Percentiles rank a stretch among this genome's conserved stretches.
These are phyloP conservation scores for Candida qinlingensis DNA, from an alignment of 805 yeast genomes.

Conservation along the genomic window DNA sequence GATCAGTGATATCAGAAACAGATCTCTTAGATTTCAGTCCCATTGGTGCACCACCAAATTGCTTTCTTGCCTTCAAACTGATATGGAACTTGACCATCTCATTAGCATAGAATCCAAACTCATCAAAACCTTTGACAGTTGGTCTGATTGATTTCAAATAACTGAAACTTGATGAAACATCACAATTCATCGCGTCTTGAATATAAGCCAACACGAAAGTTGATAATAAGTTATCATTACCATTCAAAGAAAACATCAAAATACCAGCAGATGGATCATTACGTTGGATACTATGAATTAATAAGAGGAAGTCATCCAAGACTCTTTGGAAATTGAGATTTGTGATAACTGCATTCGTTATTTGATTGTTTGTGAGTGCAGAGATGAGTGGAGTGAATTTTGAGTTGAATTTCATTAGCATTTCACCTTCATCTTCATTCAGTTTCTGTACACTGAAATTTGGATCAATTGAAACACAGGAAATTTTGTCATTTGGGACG, in stretches of 20 bases:
- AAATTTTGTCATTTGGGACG: conserved; percentile 22
- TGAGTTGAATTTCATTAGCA: conserved; percentile 22
- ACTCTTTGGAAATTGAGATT: conserved; percentile 23
- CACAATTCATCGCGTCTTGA: conserved; percentile 22
- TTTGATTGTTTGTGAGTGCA: conserved; percentile 16
- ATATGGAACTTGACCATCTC: conserved; percentile 21
- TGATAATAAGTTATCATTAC: conserved; percentile 23
- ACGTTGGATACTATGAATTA: conserved; percentile 17
- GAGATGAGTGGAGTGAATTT: conserved; percentile 22
- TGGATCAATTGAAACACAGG: conserved; percentile 31
- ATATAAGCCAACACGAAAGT: conserved; percentile 21
- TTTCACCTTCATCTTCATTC: conserved; percentile 23
- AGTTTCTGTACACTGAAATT: conserved; percentile 26
- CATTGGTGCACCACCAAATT: conserved; percentile 8
- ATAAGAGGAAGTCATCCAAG: conserved; percentile 17
- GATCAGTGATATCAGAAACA: conserved; percentile 19
- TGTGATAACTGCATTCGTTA: conserved; percentile 21
- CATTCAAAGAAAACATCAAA: conserved; percentile 23
- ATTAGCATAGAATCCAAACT: conserved; percentile 18
- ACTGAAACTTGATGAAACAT: conserved; percentile 16
- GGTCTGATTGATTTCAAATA: conserved; percentile 25
- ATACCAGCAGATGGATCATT: conserved; percentile 24
- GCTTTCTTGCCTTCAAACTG: conserved; percentile 18
- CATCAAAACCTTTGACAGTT: conserved; percentile 19
- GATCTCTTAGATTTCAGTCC: conserved; percentile 20